These are phyloP conservation scores for Nakaseomyces uthaithaninus DNA, from an alignment of 1,139 yeast species.

Conservation along the genomic window DNA sequence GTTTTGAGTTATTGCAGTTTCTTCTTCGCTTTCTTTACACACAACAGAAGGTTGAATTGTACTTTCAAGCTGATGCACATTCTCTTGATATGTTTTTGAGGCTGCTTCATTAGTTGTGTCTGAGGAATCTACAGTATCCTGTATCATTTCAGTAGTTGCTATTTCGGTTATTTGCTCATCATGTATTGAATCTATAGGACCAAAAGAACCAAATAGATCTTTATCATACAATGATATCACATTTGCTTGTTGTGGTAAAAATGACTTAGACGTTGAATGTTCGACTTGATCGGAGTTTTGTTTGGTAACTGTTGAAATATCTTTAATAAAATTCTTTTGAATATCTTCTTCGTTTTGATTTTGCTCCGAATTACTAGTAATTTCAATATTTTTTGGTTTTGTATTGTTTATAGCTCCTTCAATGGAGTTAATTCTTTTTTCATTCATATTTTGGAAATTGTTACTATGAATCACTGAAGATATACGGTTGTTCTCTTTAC, in stretches of 20 bases:
- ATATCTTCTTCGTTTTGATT: slow-evolving; percentile 1
- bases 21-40: too few relatives aligned
- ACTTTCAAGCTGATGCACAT: not conserved
- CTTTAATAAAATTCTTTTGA: not conserved
- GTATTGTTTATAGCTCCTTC: too few relatives aligned
- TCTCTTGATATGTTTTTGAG: not conserved
- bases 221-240: slow-evolving; percentile 5
- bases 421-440: too few relatives aligned
- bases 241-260: not conserved
- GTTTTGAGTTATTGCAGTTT: not conserved
- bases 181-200: not conserved
- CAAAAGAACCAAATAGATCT: slow-evolving; percentile 3
- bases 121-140: not conserved
- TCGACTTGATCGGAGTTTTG: not conserved
- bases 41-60: too few relatives aligned
- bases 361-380: not conserved
- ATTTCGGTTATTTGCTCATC: too few relatives aligned
- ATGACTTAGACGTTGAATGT: not conserved
- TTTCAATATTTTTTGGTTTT: not conserved
- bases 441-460: not conserved
- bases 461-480: slow-evolving; percentile 9
- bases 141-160: too few relatives aligned
- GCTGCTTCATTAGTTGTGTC: not conserved
- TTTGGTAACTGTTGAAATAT: not conserved
- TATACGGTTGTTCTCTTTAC: not conserved